Evolutionary conservation across 2,329 filamentous ascomycete species (phyloP), one percentile per base, ranked within the genome.

Genomic region (Fusarium drepaniforme): DNA sequence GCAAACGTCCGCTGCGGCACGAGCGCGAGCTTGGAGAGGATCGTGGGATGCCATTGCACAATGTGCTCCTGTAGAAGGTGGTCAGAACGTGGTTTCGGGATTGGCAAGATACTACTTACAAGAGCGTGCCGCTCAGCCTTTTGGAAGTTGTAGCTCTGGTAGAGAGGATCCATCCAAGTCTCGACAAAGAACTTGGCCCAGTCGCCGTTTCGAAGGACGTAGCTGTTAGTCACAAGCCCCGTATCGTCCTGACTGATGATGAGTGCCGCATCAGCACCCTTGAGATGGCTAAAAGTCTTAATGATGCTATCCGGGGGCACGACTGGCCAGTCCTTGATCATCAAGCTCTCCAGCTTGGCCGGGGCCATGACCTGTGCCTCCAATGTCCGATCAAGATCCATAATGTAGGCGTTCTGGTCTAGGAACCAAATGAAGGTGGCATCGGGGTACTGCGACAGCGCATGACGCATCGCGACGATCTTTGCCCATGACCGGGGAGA

Each of bases 271-370:
- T 95, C 90, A 53, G 93, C 88, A 40, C 92, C 92, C 72, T 91
- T 91, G n/a, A 98, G 86, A 80, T 97, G 93, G 18, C 90, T 86
- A 81, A 97, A 98, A 0, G 97, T 98, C 86, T 94, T 96, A 85
- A 99, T 98, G 78, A 99, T 96, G 84, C 95, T 97, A 84, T 98
- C 95, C 0, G 97, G 97, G 3, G 96, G 97, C 11, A 98, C 96
- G 61, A 99, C 91, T 8, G 97, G 91, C 64, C 92, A 89, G 82
- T 98, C 94, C 81, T 92, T 93, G 77, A 97, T 90, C 94, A 98
- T 98, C 67, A 94, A 82, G 25, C 87, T 87, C 79, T 97, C 93
- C 58, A 99, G 88, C 66, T 87, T 90, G 63, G 86, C 85, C 13
- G 91, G 85, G 13, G 90, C 86, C 82, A 97, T 90, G 44, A 99